Percentiles rank a stretch among this genome's conserved stretches.
phyloP scores from a whole-genome alignment of 1,284 basidiomycete species.

The Heterobasidion parviporum region DNA sequence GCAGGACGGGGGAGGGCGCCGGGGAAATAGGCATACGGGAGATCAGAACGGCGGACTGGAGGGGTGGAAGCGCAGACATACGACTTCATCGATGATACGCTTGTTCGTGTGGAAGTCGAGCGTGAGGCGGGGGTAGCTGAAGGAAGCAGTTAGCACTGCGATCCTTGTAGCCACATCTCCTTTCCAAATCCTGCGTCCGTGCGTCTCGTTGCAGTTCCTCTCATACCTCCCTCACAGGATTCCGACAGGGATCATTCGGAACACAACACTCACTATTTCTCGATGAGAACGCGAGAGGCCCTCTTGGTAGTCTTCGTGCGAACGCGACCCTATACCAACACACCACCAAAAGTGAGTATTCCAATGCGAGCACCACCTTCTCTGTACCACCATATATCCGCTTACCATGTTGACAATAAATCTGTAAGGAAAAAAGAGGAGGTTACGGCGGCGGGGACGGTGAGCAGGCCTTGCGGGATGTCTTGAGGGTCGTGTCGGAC shows the following conservation, averaged over 20 bases:
- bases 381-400: not conserved
- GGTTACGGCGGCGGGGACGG: not conserved
- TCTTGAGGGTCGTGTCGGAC: not conserved
- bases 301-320: conserved; percentile 99
- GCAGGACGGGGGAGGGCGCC: not conserved
- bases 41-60: not conserved
- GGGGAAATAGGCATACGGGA: not conserved
- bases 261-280: conserved; percentile 84
- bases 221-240: not conserved
- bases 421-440: not conserved
- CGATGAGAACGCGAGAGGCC: conserved; percentile 97
- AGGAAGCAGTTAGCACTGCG: not conserved
- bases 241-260: not conserved
- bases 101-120: conserved; percentile 99
- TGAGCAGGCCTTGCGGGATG: conserved; percentile 1
- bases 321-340: conserved; percentile 83
- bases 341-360: conserved; percentile 1
- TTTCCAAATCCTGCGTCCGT: not conserved
- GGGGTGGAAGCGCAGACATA: conserved; percentile 31
- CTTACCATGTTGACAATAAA: conserved; percentile 38
- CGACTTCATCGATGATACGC: conserved; percentile 98
- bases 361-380: not conserved
- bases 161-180: conserved; percentile 1
- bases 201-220: not conserved
- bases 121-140: conserved; percentile 89